Base-by-base conservation (phyloP, 2,329 filamentous ascomycete species). In the Pyrenophora graminea region DNA sequence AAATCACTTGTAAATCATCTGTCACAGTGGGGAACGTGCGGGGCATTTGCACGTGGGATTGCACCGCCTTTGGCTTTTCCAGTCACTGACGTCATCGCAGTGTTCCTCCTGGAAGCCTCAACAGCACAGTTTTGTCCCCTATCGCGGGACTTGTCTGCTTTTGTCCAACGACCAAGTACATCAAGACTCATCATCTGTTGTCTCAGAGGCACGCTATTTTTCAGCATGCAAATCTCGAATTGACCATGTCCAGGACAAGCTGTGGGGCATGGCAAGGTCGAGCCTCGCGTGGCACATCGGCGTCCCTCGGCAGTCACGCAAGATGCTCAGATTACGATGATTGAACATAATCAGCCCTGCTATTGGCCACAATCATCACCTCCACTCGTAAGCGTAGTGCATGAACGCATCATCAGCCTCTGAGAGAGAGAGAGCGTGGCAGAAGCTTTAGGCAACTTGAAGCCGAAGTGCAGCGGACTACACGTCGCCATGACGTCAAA, bases 201-300 rank as follows among this genome's bases (percentile, higher is more conserved):
- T 23, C 15, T 36, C n/a, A 15, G 10, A 30, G 33, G 13, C 12
- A 18, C 17, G 47, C 15, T 25, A 59, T 60, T 63, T 48, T 49
- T 64, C 59, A 66, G 61, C 64, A 67, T 64, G 53, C 51, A 30
- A 56, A 61, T 67, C 56, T 61, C 51, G 56, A 64, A 56, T 48
- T 43, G 27, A 36, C 13, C n/a, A 25, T 30, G 18, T 17, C 31
- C 13, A 34, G 51, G 39, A 45, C 44, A 40, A 48, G 41, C 38
- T 43, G 43, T 23, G 42, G 44, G 51, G 42, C 47, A 64, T 66
- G 57, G 53, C 48, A 65, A 62, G 60, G 53, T 53, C 17, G 48
- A 32, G 53, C 55, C 56, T 56, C 47, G 52, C 55, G 55, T 64
- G 48, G 48, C 48, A 47, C 40, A 32, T 53, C 62, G 60, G 60